These are phyloP conservation scores for Tephrocybe sp. DNA, from an alignment of 768 basidiomycete genomes.

Conservation along the genomic window DNA sequence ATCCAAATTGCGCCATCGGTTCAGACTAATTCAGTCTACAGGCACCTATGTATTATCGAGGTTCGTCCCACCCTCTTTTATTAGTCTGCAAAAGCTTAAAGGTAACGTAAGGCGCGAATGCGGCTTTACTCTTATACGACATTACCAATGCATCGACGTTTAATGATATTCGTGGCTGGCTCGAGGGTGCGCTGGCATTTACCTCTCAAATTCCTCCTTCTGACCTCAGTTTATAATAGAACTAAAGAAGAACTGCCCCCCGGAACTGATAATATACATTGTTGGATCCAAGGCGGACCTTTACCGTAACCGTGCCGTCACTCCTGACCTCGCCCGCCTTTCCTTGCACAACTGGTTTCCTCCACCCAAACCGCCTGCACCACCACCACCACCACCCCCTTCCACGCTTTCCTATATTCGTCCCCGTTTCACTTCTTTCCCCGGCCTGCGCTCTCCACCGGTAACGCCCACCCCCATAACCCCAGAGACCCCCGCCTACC, in stretches of 20 bases:
- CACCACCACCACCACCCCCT: conserved; percentile 62
- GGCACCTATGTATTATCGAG: conserved; percentile 97
- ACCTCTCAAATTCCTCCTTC: conserved; percentile 14
- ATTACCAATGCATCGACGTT: conserved; percentile 89
- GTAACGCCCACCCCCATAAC: conserved; percentile 41
- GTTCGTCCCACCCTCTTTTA: conserved; percentile 24
- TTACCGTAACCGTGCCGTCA: conserved; percentile 68
- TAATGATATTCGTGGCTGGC: conserved; percentile 90
- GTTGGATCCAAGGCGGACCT: conserved; percentile 93
- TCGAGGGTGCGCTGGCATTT: conserved; percentile 60
- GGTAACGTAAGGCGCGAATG: conserved; percentile 70
- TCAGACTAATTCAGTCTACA: conserved; percentile 29
- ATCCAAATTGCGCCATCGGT: conserved; percentile 12
- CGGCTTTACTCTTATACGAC: conserved; percentile 92
- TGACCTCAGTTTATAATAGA: conserved; percentile 43
- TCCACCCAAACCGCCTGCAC: conserved; percentile 68
- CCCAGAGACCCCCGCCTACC: conserved; percentile 60
- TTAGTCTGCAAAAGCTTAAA: conserved; percentile 13
- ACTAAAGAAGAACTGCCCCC: conserved; percentile 85
- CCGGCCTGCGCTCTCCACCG: conserved; percentile 62
- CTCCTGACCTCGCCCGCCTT: conserved; percentile 79
- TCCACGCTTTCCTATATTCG: conserved; percentile 77
- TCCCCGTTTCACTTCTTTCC: conserved; percentile 75
- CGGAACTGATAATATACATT: conserved; percentile 91
- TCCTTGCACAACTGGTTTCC: conserved; percentile 88